phyloP scores from a whole-genome alignment of 2,329 filamentous ascomycete species.

The Fusarium haematococcum region DNA sequence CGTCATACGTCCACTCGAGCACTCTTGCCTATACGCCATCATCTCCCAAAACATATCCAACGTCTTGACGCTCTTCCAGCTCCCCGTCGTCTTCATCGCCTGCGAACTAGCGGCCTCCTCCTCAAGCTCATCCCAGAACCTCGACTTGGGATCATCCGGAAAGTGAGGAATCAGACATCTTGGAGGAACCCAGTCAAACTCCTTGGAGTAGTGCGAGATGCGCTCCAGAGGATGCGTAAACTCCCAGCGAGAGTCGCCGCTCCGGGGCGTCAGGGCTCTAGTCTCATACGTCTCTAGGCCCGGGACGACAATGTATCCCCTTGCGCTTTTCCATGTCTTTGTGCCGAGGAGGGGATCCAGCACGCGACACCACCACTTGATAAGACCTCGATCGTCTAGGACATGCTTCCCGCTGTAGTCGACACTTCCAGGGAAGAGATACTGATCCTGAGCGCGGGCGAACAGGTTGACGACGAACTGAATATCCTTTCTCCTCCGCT shows the following conservation, averaged over 20 bases:
- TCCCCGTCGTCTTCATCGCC: conserved; percentile 67
- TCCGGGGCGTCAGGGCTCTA: conserved; percentile 78
- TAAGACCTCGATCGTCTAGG: conserved; percentile 86
- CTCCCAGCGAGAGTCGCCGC: conserved; percentile 66
- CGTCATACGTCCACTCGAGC: conserved; percentile 89
- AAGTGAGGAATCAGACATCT: conserved; percentile 90
- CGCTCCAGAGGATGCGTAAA: conserved; percentile 77
- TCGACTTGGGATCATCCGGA: conserved; percentile 93
- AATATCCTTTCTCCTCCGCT: conserved; percentile 71
- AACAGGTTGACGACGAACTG: conserved; percentile 89
- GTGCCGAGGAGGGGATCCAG: conserved; percentile 78
- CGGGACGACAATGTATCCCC: conserved; percentile 87
- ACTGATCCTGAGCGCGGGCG: conserved; percentile 90
- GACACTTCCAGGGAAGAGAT: conserved; percentile 92
- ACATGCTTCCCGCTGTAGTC: conserved; percentile 90
- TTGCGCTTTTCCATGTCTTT: conserved; percentile 60
- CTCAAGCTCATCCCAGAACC: conserved; percentile 90
- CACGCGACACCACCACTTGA: conserved; percentile 96
- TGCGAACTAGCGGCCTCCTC: conserved; percentile 76
- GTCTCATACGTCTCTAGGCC: conserved; percentile 87
- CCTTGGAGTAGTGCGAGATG: conserved; percentile 71
- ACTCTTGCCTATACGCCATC: conserved; percentile 97
- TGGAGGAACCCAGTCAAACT: conserved; percentile 73
- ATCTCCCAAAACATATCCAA: conserved; percentile 98
- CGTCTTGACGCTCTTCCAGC: conserved; percentile 86